Evolutionary conservation across 2,329 filamentous ascomycete genomes (phyloP).

Genomic region (Trichoderma sp.): DNA sequence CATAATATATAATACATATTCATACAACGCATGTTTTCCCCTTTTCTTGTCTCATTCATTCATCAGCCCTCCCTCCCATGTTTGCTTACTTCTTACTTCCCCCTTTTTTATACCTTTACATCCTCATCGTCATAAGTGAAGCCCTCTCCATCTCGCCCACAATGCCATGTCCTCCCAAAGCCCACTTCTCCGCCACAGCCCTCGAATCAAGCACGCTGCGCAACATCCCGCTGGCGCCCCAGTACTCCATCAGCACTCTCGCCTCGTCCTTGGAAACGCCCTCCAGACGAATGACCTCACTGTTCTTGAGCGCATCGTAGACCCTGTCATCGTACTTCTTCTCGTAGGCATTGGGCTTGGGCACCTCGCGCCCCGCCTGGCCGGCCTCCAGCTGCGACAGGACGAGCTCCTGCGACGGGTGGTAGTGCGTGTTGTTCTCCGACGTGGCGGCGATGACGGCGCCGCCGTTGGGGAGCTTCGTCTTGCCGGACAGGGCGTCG

Average conservation of each 20-base stretch:
- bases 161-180: conserved; percentile 75
- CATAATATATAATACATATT: conserved; percentile 20
- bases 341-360: conserved; percentile 54
- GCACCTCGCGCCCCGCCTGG: conserved; percentile 40
- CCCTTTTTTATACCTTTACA: conserved; percentile 33
- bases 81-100: background rate
- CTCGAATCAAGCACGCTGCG: conserved; percentile 68
- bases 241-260: conserved; percentile 85
- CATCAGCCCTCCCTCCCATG: background rate
- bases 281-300: conserved; percentile 58
- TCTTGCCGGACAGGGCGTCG: conserved; percentile 66
- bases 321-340: conserved; percentile 59
- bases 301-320: conserved; percentile 53
- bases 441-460: conserved; percentile 75
- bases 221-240: conserved; percentile 81
- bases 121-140: conserved; percentile 50
- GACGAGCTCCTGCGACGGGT: conserved; percentile 68
- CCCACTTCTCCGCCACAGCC: conserved; percentile 80
- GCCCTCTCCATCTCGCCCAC: conserved; percentile 83
- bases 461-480: conserved; percentile 69
- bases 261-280: conserved; percentile 76
- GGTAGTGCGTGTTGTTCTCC: conserved; percentile 66
- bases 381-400: conserved; percentile 58
- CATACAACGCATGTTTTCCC: conserved; percentile 15
- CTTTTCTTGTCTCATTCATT: background rate